A percentile compares a stretch with the other conserved stretches of the same genome.
phyloP scores from a whole-genome alignment of 352 stramenopile species.

The Globisporangium camurandrum region DNA sequence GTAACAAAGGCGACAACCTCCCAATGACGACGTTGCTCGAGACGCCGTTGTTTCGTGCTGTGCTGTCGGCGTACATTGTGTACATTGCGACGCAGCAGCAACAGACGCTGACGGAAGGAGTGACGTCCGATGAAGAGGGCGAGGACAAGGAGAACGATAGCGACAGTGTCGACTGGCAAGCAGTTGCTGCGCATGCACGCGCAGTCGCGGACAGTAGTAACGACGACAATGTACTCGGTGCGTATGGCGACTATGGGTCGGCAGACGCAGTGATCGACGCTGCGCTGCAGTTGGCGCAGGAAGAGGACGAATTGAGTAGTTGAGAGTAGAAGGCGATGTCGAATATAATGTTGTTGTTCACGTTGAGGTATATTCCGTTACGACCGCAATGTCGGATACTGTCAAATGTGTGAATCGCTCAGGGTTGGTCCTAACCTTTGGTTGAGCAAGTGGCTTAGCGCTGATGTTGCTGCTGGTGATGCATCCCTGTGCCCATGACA shows the following conservation, averaged over 20 bases:
- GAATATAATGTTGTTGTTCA: not conserved
- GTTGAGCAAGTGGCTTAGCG: too few relatives aligned
- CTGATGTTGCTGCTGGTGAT: too few relatives aligned
- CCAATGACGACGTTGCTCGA: slow-evolving; percentile 53
- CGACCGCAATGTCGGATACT: not conserved
- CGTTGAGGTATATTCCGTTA: not conserved
- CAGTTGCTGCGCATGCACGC: not conserved
- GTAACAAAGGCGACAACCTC: slow-evolving; percentile 59
- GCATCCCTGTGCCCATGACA: too few relatives aligned
- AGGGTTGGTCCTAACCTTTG: too few relatives aligned
- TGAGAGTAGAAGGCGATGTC: not conserved
- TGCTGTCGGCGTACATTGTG: slow-evolving; percentile 57
- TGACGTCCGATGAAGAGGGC: slow-evolving; percentile 5
- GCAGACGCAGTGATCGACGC: slow-evolving; percentile 46
- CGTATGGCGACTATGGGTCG: slow-evolving; percentile 27
- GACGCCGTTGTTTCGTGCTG: slow-evolving; percentile 54
- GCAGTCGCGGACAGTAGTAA: slow-evolving; percentile 4
- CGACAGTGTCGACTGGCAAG: slow-evolving; percentile 2
- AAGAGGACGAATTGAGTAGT: slow-evolving; percentile 46
- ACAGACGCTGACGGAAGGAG: too few relatives aligned
- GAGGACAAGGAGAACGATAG: too few relatives aligned
- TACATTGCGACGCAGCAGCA: slow-evolving; percentile 22
- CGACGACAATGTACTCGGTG: slow-evolving; percentile 12
- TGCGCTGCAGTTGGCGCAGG: slow-evolving; percentile 44
- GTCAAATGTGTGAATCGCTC: not conserved